These are phyloP conservation scores for Magnolia kwangsiensis DNA, from an alignment of 164 flowering plant genomes.

Conservation along the genomic window DNA sequence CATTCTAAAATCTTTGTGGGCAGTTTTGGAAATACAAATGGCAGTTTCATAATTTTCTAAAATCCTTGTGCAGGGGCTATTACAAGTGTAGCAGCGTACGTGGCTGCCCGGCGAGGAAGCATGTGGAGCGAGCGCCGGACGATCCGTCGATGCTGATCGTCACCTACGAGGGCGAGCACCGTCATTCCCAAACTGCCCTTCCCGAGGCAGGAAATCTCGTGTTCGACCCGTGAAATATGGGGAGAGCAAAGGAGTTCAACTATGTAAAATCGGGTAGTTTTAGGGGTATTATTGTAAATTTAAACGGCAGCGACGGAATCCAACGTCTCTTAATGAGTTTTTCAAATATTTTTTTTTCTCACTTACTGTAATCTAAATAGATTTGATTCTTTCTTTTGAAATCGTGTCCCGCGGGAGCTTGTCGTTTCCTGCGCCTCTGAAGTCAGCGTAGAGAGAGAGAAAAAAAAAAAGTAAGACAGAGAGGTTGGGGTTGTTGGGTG, in stretches of 20 bases:
- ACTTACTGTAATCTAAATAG: neutral
- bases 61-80: slow-evolving; percentile 45
- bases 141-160: slow-evolving; percentile 76
- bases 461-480: neutral
- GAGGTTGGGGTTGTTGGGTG: neutral
- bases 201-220: slow-evolving; percentile 23
- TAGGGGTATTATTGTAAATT: slow-evolving; percentile 2
- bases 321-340: neutral
- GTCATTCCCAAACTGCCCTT: slow-evolving; percentile 41
- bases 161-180: slow-evolving; percentile 82
- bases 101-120: slow-evolving; percentile 86
- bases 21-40: neutral
- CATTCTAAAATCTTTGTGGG: neutral
- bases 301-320: neutral
- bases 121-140: slow-evolving; percentile 66
- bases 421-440: neutral
- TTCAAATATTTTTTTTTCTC: neutral
- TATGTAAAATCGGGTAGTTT: neutral
- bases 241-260: neutral
- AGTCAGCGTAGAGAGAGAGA: neutral
- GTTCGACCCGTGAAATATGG: slow-evolving; percentile 21
- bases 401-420: neutral
- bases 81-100: slow-evolving; percentile 74
- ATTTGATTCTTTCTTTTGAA: neutral
- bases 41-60: neutral